Percentiles rank a stretch among this genome's conserved stretches.
phyloP scores from a whole-genome alignment of 306 rosid genomes.

The Glycine tomentella region DNA sequence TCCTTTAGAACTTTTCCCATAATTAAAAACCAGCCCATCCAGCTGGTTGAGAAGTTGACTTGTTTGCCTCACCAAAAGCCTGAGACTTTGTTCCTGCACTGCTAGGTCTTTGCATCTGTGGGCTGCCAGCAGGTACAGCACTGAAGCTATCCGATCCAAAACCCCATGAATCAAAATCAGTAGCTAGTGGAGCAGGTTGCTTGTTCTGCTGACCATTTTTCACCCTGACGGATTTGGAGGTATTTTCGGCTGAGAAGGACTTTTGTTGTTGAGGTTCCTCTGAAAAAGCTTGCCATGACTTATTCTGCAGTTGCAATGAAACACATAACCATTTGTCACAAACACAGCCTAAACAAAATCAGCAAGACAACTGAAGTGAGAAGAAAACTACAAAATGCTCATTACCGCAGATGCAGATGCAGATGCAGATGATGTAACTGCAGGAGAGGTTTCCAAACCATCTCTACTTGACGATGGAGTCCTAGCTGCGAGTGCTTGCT shows the following conservation, averaged over 20 bases:
- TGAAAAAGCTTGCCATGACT: constrained; percentile 80
- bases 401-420: constrained; percentile 64
- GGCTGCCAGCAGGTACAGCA: constrained; percentile 62
- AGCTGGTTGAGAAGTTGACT: constrained; percentile 81
- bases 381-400: constrained; percentile 31
- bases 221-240: constrained; percentile 75
- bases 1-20: constrained; percentile 30
- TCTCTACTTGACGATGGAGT: constrained; percentile 76
- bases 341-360: constrained; percentile 12
- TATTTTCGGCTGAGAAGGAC: constrained; percentile 53
- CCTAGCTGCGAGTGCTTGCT: constrained; percentile 77
- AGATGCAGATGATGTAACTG: constrained; percentile 54
- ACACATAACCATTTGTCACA: constrained; percentile 7
- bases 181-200: constrained; percentile 53
- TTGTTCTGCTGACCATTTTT: constrained; percentile 66
- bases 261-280: constrained; percentile 63
- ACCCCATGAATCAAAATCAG: constrained; percentile 81
- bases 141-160: constrained; percentile 77
- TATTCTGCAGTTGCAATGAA: constrained; percentile 42
- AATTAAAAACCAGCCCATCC: constrained; percentile 98
- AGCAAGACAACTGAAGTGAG: constrained; percentile 16
- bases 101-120: constrained; percentile 56
- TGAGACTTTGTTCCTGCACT: constrained; percentile 62
- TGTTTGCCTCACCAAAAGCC: constrained; percentile 59
- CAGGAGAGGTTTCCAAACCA: constrained; percentile 55